phyloP scores from a whole-genome alignment of 2,329 filamentous ascomycete genomes.

The Aureobasidium sp. region DNA sequence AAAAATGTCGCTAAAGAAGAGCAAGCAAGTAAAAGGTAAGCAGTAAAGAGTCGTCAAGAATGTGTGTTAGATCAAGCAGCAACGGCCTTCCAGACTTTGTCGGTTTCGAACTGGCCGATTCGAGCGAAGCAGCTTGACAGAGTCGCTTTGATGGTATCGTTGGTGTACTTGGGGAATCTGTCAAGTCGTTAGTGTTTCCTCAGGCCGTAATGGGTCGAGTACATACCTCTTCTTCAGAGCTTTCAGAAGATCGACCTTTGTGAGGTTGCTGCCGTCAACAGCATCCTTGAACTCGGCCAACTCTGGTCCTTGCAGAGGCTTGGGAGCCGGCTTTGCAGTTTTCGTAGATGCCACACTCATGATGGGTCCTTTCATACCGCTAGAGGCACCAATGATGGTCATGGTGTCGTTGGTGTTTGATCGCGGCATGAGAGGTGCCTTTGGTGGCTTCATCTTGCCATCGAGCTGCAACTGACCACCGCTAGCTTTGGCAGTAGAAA shows the following conservation, averaged over 20 bases:
- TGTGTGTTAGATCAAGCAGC: not conserved
- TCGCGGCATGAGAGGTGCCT: conserved; percentile 46
- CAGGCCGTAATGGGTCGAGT: not conserved
- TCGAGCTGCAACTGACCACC: conserved; percentile 18
- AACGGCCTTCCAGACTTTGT: conserved; percentile 65
- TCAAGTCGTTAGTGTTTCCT: conserved; percentile 22
- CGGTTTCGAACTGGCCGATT: conserved; percentile 66
- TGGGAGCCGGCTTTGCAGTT: conserved; percentile 41
- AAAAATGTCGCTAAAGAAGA: not conserved
- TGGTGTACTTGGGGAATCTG: conserved; percentile 75
- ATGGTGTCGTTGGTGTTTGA: conserved; percentile 33
- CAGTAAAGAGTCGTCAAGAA: not conserved
- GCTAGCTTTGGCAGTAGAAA: conserved; percentile 19
- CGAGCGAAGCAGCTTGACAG: conserved; percentile 71
- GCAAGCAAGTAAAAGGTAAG: not conserved
- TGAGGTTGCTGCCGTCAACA: conserved; percentile 75
- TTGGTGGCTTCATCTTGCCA: conserved; percentile 43
- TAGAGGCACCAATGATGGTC: conserved; percentile 32
- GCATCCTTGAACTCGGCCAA: conserved; percentile 74
- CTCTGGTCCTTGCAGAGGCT: conserved; percentile 63
- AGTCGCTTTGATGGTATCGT: conserved; percentile 75
- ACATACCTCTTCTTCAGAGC: conserved; percentile 73
- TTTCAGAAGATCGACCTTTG: conserved; percentile 79
- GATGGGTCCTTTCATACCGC: conserved; percentile 38
- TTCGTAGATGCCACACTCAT: conserved; percentile 34